A percentile compares a stretch with the other conserved stretches of the same genome.
Conservation (phyloP, 2,329 filamentous ascomycete genomes). For the Fusarium virguliforme region DNA sequence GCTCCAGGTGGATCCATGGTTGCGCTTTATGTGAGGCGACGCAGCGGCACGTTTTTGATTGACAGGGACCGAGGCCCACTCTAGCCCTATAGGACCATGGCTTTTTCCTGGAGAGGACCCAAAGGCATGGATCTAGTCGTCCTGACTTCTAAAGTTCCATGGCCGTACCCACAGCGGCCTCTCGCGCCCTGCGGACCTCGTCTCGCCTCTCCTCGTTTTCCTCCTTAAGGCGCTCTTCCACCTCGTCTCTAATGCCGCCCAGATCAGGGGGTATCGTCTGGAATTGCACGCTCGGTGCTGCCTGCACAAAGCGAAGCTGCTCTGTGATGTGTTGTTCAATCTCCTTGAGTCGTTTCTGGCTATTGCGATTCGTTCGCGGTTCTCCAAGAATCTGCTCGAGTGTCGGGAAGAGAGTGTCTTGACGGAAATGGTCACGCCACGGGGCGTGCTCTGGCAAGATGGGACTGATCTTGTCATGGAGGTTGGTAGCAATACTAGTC, state of each 20-base stretch:
- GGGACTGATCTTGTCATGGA: constrained; percentile 78
- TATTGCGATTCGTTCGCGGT: constrained; percentile 82
- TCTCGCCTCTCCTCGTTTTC: constrained; percentile 74
- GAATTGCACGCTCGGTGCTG: constrained; percentile 90
- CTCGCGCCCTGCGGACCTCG: constrained; percentile 65
- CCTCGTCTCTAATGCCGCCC: constrained; percentile 76
- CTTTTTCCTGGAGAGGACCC: constrained; percentile 14
- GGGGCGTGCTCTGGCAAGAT: constrained; percentile 85
- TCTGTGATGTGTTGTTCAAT: constrained; percentile 86
- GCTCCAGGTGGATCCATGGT: constrained; percentile 13
- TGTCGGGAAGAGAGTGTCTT: constrained; percentile 89
- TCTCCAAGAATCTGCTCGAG: constrained; percentile 81
- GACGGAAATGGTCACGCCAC: constrained; percentile 90
- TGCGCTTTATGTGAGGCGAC: constrained; percentile 20
- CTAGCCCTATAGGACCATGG: constrained; percentile 13
- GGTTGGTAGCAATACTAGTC: constrained; percentile 89
- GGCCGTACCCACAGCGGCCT: constrained; percentile 71
- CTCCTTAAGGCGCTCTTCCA: constrained; percentile 78
- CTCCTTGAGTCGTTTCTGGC: constrained; percentile 80
- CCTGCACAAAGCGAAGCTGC: constrained; percentile 87
- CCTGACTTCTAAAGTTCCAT: constrained; percentile 65
- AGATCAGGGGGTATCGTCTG: constrained; percentile 85
- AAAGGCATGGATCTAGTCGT: constrained; percentile 3
- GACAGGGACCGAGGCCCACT: constrained; percentile 18
- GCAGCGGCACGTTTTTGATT: constrained; percentile 19